phyloP scores from a whole-genome alignment of 2,329 filamentous ascomycete genomes.

The Beauveria sp. region DNA sequence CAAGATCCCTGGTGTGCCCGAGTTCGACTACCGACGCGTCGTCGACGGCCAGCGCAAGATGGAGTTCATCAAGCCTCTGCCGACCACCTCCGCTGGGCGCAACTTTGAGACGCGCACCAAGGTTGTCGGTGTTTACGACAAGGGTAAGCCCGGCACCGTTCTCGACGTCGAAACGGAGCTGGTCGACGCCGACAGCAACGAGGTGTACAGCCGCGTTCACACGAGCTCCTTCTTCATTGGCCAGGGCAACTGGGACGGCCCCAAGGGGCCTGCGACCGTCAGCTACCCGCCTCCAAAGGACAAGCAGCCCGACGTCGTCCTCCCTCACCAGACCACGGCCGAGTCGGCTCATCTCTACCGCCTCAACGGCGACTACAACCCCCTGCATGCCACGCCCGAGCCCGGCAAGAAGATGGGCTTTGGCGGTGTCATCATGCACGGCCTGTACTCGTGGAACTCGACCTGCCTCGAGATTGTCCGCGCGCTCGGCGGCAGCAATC shows the following conservation, averaged over 20 bases:
- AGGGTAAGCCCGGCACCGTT: constrained; percentile 75
- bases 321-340: constrained; percentile 60
- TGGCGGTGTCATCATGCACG: constrained; percentile 81
- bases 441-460: constrained; percentile 80
- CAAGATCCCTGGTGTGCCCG: constrained; percentile 67
- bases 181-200: constrained; percentile 60
- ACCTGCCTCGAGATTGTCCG: constrained; percentile 66
- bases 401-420: constrained; percentile 87
- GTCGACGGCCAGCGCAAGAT: constrained; percentile 81
- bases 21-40: constrained; percentile 64
- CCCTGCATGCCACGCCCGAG: constrained; percentile 79
- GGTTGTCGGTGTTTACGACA: constrained; percentile 82
- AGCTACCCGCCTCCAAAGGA: constrained; percentile 71
- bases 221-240: constrained; percentile 72
- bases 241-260: constrained; percentile 77
- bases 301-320: constrained; percentile 64
- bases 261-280: constrained; percentile 74
- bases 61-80: constrained; percentile 68
- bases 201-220: constrained; percentile 63
- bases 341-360: constrained; percentile 74
- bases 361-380: constrained; percentile 91
- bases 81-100: constrained; percentile 60
- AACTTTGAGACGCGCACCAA: constrained; percentile 71
- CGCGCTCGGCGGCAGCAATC: constrained; percentile 66
- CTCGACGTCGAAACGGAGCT: constrained; percentile 72